Base-by-base conservation (phyloP, 768 basidiomycete species). In the Stropharia rugosoannulata region DNA sequence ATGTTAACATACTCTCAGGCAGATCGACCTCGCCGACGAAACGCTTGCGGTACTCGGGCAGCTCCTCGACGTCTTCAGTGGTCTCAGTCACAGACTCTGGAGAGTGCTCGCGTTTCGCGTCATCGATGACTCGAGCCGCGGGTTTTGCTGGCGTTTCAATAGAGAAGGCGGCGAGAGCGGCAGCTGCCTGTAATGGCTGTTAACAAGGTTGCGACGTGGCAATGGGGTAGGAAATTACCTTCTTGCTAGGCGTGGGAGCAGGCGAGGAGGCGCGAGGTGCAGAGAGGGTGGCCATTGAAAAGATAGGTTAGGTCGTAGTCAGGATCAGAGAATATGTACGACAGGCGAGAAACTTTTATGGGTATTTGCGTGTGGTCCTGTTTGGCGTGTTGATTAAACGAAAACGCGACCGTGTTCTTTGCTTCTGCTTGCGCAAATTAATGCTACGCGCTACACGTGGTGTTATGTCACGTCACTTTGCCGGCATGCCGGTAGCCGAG, bases 21-120 rank as follows among this genome's bases (percentile, higher is more conserved):
- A 90, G 79, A 55, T 88, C 83, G 29, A 90, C 70, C 38, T 90
- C 85, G 13, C 90, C 89, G 12, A 92, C 89, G 62, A 84, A 90
- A 46, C 80, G 80, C 52, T 67, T 70, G 13, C 80, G 77, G 32
- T 68, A 54, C 16, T 59, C 58, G 16, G 54, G 57, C 13, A 67
- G 27, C 7, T 43, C 38, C 37, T 64, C 62, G 22, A 16, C 32
- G 4, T 75, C 54, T 8, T 75, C 75, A 27, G 76, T 22, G 25
- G 72, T 64, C 9, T 73, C 74, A 1, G 72, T 71, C 0, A 56
- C 56, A 10, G 71, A 70, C 25, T 63, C 65, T 16, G 73, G 73
- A 32, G 74, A 73, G 29, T 72, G 61, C 16, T 73, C 68, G 22
- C 71, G 69, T 18, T 66, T 72, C 37, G 64, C 69, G 46, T 75